These are phyloP conservation scores for Tetrahymena borealis DNA, from an alignment of 73 alveolate species.

Conservation along the genomic window DNA sequence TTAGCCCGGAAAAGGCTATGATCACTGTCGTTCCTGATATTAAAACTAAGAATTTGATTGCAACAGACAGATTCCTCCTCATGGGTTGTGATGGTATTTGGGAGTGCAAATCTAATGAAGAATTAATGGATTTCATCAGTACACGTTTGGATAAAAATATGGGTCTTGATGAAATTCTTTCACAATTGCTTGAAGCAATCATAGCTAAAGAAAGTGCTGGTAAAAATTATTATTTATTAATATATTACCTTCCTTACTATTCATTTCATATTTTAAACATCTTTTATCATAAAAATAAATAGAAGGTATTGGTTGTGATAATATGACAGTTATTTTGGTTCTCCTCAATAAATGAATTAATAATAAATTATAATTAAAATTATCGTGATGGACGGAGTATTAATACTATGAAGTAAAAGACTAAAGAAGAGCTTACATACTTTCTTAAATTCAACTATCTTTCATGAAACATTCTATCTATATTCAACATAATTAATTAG, in stretches of 20 bases:
- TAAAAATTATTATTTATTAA: not conserved
- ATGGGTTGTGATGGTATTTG: constrained; percentile 65
- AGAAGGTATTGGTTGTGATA: constrained; percentile 43
- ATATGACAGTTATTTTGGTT: constrained; percentile 32
- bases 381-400: not conserved
- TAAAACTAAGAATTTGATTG: constrained; percentile 37
- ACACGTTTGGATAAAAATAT: not conserved
- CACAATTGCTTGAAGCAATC: not conserved
- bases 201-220: not conserved
- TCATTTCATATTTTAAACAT: not conserved
- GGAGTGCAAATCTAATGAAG: constrained; percentile 29
- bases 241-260: not conserved
- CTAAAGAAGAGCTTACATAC: not conserved
- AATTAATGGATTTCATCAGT: not conserved
- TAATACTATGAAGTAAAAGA: constrained; percentile 8
- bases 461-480: no score
- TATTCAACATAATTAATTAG: no score
- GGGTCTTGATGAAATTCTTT: not conserved
- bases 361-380: not conserved
- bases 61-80: constrained; percentile 25
- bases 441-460: no score
- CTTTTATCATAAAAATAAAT: not conserved
- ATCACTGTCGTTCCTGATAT: constrained; percentile 88
- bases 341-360: constrained; percentile 11
- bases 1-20: constrained; percentile 9